phyloP scores from a whole-genome alignment of 345 rosid genomes.

The Arabidopsis suecica region DNA sequence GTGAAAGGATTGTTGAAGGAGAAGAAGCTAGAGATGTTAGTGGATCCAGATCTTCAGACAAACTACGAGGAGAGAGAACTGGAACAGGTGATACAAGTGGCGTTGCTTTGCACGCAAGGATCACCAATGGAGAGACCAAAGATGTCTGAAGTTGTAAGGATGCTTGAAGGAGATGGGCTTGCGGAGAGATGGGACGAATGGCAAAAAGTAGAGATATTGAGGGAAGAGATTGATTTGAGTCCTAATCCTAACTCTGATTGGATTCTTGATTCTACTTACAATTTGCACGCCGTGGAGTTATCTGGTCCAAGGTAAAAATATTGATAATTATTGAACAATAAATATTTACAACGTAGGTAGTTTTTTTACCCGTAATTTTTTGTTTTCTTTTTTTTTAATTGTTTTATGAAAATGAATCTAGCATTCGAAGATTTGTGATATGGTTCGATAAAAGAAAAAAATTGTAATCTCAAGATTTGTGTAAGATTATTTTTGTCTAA shows the following conservation, averaged over 20 bases:
- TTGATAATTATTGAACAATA: background rate
- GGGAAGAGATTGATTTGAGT: slow-evolving; percentile 78
- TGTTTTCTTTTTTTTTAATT: background rate
- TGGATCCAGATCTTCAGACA: slow-evolving; percentile 87
- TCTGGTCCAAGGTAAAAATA: slow-evolving; percentile 84
- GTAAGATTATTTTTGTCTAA: background rate
- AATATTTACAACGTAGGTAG: slow-evolving; percentile 17
- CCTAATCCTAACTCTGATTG: slow-evolving; percentile 83
- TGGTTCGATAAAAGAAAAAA: background rate
- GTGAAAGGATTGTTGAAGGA: slow-evolving; percentile 96
- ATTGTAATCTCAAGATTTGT: background rate
- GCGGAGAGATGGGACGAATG: slow-evolving; percentile 96
- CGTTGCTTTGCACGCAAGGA: slow-evolving; percentile 91
- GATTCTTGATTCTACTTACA: slow-evolving; percentile 90
- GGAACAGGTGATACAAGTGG: slow-evolving; percentile 94
- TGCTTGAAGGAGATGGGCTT: slow-evolving; percentile 96
- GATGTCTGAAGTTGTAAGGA: slow-evolving; percentile 95
- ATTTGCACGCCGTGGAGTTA: slow-evolving; percentile 89
- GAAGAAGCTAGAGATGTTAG: slow-evolving; percentile 90
- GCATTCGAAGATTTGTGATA: slow-evolving; percentile 11
- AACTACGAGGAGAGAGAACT: slow-evolving; percentile 78
- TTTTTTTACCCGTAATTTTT: background rate
- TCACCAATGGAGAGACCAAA: slow-evolving; percentile 92
- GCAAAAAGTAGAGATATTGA: slow-evolving; percentile 91
- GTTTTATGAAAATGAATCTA: background rate